A percentile compares a stretch with the other conserved stretches of the same genome.
phyloP scores from a whole-genome alignment of 805 yeast genomes.

The Lachancea thermotolerans region DNA sequence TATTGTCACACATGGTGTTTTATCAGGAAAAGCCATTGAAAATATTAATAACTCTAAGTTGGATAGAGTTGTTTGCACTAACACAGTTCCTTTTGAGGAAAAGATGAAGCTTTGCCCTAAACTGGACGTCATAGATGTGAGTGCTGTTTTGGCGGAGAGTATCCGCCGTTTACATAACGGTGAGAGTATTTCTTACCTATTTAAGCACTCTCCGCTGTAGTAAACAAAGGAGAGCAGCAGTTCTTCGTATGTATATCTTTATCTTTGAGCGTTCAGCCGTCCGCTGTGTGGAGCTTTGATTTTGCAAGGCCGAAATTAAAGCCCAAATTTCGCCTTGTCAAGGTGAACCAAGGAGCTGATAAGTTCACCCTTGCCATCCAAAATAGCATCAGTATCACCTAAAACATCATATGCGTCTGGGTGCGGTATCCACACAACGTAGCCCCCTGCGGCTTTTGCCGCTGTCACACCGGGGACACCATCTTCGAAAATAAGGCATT shows the following conservation, averaged over 20 bases:
- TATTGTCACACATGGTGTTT: conserved; percentile 91
- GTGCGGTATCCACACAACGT: conserved; percentile 95
- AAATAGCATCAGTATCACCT: conserved; percentile 42
- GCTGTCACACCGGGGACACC: conserved; percentile 88
- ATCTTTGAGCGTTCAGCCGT: background rate
- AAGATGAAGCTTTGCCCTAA: conserved; percentile 54
- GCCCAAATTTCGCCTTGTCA: conserved; percentile 41
- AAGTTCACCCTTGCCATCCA: conserved; percentile 55
- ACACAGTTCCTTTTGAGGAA: conserved; percentile 79
- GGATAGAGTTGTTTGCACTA: conserved; percentile 78
- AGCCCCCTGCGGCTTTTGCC: conserved; percentile 76
- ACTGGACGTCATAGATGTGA: conserved; percentile 75
- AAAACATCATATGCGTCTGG: conserved; percentile 55
- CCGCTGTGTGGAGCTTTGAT: background rate
- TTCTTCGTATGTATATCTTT: background rate
- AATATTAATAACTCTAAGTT: conserved; percentile 63
- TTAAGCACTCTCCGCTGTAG: conserved; percentile 39
- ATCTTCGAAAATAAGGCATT: conserved; percentile 90
- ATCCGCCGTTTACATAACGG: conserved; percentile 94
- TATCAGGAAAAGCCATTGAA: conserved; percentile 76
- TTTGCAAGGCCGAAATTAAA: conserved; percentile 18
- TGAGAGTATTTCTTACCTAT: conserved; percentile 84
- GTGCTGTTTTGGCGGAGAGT: conserved; percentile 87
- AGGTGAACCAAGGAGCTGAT: conserved; percentile 47
- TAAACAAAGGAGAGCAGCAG: background rate